phyloP scores from a whole-genome alignment of 805 yeast genomes.

The Wickerhamiella qilinensis region DNA sequence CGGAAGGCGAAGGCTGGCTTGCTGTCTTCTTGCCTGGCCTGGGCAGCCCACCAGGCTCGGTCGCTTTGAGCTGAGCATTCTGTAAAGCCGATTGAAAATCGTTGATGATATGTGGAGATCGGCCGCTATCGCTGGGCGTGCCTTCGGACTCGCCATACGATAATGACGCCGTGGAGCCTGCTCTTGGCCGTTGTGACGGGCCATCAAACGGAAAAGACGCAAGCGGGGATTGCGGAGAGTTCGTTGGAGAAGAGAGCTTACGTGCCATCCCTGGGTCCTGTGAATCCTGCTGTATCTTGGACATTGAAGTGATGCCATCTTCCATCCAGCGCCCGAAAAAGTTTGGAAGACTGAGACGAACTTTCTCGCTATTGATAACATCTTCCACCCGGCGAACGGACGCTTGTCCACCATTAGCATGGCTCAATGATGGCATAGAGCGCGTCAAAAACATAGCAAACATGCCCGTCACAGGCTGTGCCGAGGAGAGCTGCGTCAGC shows the following conservation, averaged over 20 bases:
- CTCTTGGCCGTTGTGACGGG: neutral
- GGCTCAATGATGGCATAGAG: neutral
- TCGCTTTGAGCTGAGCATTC: neutral
- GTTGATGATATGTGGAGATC: neutral
- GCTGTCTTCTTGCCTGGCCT: no score
- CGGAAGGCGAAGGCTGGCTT: no score
- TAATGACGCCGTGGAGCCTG: neutral
- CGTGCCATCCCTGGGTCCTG: neutral
- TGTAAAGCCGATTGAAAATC: neutral
- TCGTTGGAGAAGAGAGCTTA: neutral
- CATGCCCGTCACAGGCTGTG: conserved; percentile 5
- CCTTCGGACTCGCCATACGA: neutral
- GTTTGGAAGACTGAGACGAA: conserved; percentile 7
- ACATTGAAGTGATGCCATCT: no score
- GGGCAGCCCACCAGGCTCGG: neutral
- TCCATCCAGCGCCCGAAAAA: conserved; percentile 4
- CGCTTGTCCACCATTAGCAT: neutral
- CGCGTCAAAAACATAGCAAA: conserved; percentile 3
- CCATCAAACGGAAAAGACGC: neutral
- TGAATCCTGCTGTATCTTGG: neutral
- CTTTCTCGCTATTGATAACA: conserved; percentile 3
- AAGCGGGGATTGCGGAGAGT: neutral
- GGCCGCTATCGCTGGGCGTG: neutral
- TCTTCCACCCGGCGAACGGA: conserved; percentile 6
- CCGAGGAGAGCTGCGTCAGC: conserved; percentile 4